phyloP scores from a whole-genome alignment of 164 flowering plant species.

The Macadamia tetraphylla region DNA sequence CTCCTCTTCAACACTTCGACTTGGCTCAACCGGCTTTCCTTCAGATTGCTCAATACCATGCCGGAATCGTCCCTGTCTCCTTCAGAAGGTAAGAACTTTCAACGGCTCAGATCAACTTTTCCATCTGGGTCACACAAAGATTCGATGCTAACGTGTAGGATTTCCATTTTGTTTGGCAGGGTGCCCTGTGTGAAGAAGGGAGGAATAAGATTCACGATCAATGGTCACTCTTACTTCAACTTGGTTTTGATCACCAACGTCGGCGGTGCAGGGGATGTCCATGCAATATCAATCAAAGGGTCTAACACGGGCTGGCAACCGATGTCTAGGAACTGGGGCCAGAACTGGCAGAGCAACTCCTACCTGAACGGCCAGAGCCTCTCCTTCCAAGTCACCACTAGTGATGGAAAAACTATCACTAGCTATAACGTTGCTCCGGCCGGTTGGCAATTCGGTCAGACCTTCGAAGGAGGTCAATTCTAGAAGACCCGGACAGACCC shows the following conservation, averaged over 20 bases:
- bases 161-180: slow-evolving; percentile 16
- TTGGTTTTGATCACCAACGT: slow-evolving; percentile 45
- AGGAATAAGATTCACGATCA: slow-evolving; percentile 45
- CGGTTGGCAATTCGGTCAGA: slow-evolving; percentile 47
- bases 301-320: slow-evolving; percentile 36
- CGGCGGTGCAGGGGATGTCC: slow-evolving; percentile 45
- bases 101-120: too few species aligned
- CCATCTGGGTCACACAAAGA: too few species aligned
- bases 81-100: slow-evolving; percentile 27
- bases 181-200: slow-evolving; percentile 47
- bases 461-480: slow-evolving; percentile 37
- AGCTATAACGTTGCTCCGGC: slow-evolving; percentile 30
- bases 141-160: neutral
- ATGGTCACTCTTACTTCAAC: slow-evolving; percentile 47
- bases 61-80: slow-evolving; percentile 42
- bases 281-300: slow-evolving; percentile 34
- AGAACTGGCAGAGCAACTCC: slow-evolving; percentile 43
- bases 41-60: slow-evolving; percentile 35
- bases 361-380: slow-evolving; percentile 39
- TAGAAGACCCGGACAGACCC: slow-evolving; percentile 1
- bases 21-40: slow-evolving; percentile 45
- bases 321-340: slow-evolving; percentile 59
- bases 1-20: slow-evolving; percentile 45
- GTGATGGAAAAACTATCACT: slow-evolving; percentile 38
- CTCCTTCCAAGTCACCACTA: slow-evolving; percentile 44